phyloP scores from a whole-genome alignment of 768 basidiomycete genomes.

The Boletus tomentosulus region DNA sequence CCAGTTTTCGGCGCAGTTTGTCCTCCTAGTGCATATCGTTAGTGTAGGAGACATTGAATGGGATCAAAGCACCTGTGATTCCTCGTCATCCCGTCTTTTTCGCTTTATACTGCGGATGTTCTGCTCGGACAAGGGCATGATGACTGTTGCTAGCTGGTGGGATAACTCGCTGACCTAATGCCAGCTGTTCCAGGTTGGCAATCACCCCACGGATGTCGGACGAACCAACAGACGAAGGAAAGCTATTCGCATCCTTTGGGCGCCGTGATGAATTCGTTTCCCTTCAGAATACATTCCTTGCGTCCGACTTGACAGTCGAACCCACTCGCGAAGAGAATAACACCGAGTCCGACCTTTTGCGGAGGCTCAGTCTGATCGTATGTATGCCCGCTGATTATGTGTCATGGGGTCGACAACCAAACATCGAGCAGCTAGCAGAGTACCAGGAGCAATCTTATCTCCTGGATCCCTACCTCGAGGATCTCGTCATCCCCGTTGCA shows the following conservation, averaged over 20 bases:
- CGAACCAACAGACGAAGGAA: constrained; percentile 38
- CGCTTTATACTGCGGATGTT: constrained; percentile 37
- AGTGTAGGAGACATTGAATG: background rate
- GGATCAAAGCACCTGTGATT: constrained; percentile 19
- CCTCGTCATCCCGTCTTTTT: constrained; percentile 40
- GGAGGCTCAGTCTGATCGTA: constrained; percentile 50
- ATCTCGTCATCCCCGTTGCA: constrained; percentile 72
- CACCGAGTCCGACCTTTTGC: constrained; percentile 38
- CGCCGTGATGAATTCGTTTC: constrained; percentile 55
- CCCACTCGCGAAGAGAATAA: constrained; percentile 42
- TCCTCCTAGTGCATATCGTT: constrained; percentile 32
- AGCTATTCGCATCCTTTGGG: constrained; percentile 54
- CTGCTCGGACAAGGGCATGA: constrained; percentile 8
- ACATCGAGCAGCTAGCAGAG: constrained; percentile 59
- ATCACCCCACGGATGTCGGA: constrained; percentile 35
- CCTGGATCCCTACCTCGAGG: constrained; percentile 83
- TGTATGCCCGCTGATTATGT: constrained; percentile 23
- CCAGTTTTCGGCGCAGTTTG: constrained; percentile 52
- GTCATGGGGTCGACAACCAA: background rate
- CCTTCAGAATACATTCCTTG: constrained; percentile 48
- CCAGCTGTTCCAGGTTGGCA: too few relatives aligned
- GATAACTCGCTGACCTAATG: constrained; percentile 29
- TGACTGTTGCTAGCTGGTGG: too few relatives aligned
- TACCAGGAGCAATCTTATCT: constrained; percentile 94
- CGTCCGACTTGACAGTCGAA: constrained; percentile 41